Conservation (phyloP, 495 filamentous ascomycete species). For the Hyaloscypha bicolor region DNA sequence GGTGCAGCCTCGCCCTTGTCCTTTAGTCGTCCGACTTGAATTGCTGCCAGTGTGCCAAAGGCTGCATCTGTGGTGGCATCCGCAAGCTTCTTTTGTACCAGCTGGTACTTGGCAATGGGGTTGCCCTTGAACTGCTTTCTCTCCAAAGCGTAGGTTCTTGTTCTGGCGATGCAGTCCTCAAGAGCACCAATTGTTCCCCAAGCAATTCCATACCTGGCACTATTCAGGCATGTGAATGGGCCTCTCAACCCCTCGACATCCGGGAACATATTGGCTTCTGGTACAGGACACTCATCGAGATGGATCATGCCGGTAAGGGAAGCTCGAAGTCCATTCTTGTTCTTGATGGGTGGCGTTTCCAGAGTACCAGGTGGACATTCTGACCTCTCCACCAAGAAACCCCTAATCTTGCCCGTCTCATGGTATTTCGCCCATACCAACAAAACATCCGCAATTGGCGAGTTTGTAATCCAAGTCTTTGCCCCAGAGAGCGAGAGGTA, state of each 20-base stretch:
- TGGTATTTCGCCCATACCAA: slow-evolving; percentile 95
- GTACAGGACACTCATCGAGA: slow-evolving; percentile 85
- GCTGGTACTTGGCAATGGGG: slow-evolving; percentile 93
- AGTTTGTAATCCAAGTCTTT: slow-evolving; percentile 99
- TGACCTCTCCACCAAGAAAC: slow-evolving; percentile 83
- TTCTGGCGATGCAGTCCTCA: slow-evolving; percentile 82
- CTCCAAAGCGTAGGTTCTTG: slow-evolving; percentile 85
- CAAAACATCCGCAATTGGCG: slow-evolving; percentile 87
- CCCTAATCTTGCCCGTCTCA: slow-evolving; percentile 90
- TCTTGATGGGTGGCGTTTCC: slow-evolving; percentile 90
- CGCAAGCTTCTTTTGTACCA: slow-evolving; percentile 97
- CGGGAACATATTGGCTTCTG: slow-evolving; percentile 91
- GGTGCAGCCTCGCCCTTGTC: slow-evolving; percentile 84
- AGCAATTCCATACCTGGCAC: slow-evolving; percentile 88
- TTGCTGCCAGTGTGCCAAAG: slow-evolving; percentile 82
- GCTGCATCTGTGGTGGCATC: slow-evolving; percentile 90
- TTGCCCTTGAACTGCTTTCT: slow-evolving; percentile 97
- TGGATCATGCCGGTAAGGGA: slow-evolving; percentile 99
- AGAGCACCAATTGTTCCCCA: slow-evolving; percentile 92
- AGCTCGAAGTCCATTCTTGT: slow-evolving; percentile 92
- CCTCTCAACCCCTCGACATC: slow-evolving; percentile 84
- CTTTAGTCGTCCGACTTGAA: slow-evolving; percentile 91
- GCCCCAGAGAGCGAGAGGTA: slow-evolving; percentile 78
- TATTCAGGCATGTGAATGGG: slow-evolving; percentile 93
- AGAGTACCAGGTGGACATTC: slow-evolving; percentile 84